Conservation (phyloP, 805 yeast genomes). For the Maudiozyma serrabonitensis region DNA sequence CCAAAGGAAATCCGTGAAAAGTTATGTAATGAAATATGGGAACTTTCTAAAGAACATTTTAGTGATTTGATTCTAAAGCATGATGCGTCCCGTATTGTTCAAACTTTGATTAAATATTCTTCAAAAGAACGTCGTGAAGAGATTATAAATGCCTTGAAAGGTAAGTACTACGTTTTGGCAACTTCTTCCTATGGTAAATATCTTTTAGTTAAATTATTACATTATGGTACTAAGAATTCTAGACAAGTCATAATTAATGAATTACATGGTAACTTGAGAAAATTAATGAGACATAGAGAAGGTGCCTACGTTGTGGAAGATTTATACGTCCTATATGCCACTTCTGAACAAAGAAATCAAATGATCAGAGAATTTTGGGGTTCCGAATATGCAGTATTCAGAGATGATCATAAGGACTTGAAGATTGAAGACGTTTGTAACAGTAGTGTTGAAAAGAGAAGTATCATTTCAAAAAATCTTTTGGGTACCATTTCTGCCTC, state of each 20-base stretch:
- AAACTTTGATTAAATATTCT: constrained; percentile 81
- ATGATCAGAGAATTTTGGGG: constrained; percentile 97
- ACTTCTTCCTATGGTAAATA: constrained; percentile 93
- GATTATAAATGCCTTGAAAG: constrained; percentile 60
- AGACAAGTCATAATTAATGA: constrained; percentile 70
- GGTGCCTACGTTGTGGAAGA: constrained; percentile 98
- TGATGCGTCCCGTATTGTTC: constrained; percentile 93
- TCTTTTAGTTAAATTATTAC: constrained; percentile 75
- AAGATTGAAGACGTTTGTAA: constrained; percentile 54
- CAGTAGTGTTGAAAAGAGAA: constrained; percentile 70
- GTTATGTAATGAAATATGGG: constrained; percentile 79
- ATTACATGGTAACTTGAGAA: constrained; percentile 82
- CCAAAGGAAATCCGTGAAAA: constrained; percentile 69
- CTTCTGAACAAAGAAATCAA: constrained; percentile 74
- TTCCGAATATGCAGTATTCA: constrained; percentile 84
- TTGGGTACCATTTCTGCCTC: constrained; percentile 79
- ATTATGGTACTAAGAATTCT: constrained; percentile 80
- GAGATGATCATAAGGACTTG: constrained; percentile 57
- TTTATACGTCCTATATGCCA: constrained; percentile 73
- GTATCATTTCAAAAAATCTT: constrained; percentile 63
- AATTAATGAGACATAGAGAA: constrained; percentile 91
- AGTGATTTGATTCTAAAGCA: constrained; percentile 86
- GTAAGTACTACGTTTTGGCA: constrained; percentile 71
- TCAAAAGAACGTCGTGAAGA: constrained; percentile 67
- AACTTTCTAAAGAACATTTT: constrained; percentile 61